Base-by-base conservation (phyloP, 2,329 filamentous ascomycete species). In the Phialophora tarda region DNA sequence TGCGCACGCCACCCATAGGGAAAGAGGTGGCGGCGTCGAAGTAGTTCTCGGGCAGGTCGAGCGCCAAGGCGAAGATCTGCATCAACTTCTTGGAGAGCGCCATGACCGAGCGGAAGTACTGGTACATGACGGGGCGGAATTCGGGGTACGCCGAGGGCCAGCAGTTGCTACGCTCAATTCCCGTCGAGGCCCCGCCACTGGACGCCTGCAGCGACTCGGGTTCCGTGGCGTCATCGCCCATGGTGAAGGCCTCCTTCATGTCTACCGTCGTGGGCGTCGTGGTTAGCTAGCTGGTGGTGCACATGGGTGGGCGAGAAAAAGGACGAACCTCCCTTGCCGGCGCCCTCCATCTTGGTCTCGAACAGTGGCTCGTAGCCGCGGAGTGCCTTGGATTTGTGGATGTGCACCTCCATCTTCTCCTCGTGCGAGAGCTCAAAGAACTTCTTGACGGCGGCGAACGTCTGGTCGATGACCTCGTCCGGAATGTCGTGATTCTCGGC, bases 381-480 rank as follows among this genome's bases (percentile, higher is more conserved):
- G 38, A 59, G 56, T n/a, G 56, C 32, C 56, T 59, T 59, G 38
- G 56, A 59, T 28, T 66, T 57, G 47, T 66, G 58, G 21, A 64
- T 84, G 68, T 80, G 80, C 3, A 83, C 82, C 44, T 83, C 77
- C 66, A 82, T 77, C 69, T 83, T 84, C 68, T 80, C 81, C 63
- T 82, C 77, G 7, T 78, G 73, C 0, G 80, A 76, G 1, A 82
- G 71, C 2, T 76, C 72, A 62, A 84, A 84, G 63, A 84, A 80
- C 1, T 74, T 72, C 32, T 78, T 76, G 0, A 78, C 77, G 60
- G 81, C 79, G 51, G 73, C 28, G 24, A 80, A 77, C 1, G 80
- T 76, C 0, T 65, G 66, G 26, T 75, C 70, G 24, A 74, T 67
- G 21, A 50, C 26, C 11, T 53, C 47, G 26, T 50, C 44, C 10